These are phyloP conservation scores for Kuraishia ogatae DNA, from an alignment of 805 yeast species.

Conservation along the genomic window DNA sequence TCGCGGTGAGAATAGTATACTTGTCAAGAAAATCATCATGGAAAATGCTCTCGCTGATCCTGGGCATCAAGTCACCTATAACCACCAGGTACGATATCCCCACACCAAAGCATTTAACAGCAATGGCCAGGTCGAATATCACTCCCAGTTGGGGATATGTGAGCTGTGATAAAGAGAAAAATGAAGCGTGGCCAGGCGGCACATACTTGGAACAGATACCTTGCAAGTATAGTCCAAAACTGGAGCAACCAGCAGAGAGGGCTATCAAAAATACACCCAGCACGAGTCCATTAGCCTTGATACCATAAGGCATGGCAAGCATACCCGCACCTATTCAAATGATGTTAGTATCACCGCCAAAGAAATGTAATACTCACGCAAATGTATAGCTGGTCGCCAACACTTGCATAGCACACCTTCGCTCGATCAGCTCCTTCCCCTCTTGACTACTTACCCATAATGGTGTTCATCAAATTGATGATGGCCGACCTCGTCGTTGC, in stretches of 20 bases:
- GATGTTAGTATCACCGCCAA: neutral
- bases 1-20: slow-evolving; percentile 20
- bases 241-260: slow-evolving; percentile 37
- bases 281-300: slow-evolving; percentile 38
- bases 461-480: slow-evolving; percentile 46
- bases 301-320: slow-evolving; percentile 64
- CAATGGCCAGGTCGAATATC: slow-evolving; percentile 59
- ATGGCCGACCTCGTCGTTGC: slow-evolving; percentile 40
- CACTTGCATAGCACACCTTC: neutral
- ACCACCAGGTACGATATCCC: slow-evolving; percentile 60
- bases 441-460: slow-evolving; percentile 25
- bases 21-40: slow-evolving; percentile 9
- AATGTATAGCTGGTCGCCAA: no score
- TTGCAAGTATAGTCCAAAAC: slow-evolving; percentile 56
- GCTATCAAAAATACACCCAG: slow-evolving; percentile 31
- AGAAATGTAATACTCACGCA: no score
- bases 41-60: slow-evolving; percentile 30
- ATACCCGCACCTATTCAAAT: slow-evolving; percentile 46
- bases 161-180: slow-evolving; percentile 51
- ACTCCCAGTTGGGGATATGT: slow-evolving; percentile 56
- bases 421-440: neutral
- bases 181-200: slow-evolving; percentile 53
- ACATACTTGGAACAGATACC: slow-evolving; percentile 48
- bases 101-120: slow-evolving; percentile 65
- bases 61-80: slow-evolving; percentile 66